These are phyloP conservation scores for Aspergillus bombycis DNA, from an alignment of 2,329 filamentous ascomycete species.

Conservation along the genomic window DNA sequence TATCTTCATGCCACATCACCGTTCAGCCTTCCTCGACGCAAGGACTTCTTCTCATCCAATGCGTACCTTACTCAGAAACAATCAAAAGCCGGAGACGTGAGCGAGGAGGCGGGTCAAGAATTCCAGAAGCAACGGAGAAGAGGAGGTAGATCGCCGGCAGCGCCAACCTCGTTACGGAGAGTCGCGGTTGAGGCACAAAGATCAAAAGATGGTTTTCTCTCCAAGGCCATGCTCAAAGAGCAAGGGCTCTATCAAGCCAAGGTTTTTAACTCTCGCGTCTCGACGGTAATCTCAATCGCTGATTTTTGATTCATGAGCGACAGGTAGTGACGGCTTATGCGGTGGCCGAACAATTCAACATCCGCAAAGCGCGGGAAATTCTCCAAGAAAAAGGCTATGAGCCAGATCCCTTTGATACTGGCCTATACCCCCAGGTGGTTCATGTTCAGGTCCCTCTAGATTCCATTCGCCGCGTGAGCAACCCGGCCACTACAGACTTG, in stretches of 20 bases:
- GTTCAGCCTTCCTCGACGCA: constrained; percentile 52
- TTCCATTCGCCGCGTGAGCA: constrained; percentile 48
- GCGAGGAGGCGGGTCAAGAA: constrained; percentile 21
- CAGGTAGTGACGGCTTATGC: constrained; percentile 66
- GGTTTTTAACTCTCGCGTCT: constrained; percentile 24
- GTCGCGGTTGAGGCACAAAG: constrained; percentile 84
- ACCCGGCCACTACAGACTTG: constrained; percentile 42
- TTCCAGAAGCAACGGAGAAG: constrained; percentile 51
- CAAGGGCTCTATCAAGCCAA: constrained; percentile 42
- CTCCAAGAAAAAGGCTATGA: constrained; percentile 62
- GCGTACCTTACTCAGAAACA: constrained; percentile 53
- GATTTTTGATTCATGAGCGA: constrained; percentile 6
- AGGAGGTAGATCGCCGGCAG: constrained; percentile 52
- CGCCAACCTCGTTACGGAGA: constrained; percentile 77
- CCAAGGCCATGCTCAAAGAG: constrained; percentile 45
- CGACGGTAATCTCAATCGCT: constrained; percentile 18
- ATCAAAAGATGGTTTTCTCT: constrained; percentile 56
- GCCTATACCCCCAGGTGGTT: constrained; percentile 67
- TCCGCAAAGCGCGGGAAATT: constrained; percentile 60
- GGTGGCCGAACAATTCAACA: constrained; percentile 68
- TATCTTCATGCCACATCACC: constrained; percentile 38
- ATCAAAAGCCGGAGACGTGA: constrained; percentile 19
- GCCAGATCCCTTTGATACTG: constrained; percentile 65
- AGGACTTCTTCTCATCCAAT: constrained; percentile 70
- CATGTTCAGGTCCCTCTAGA: constrained; percentile 59